phyloP scores from a whole-genome alignment of 1,284 basidiomycete species.

The Ustilago crameri region DNA sequence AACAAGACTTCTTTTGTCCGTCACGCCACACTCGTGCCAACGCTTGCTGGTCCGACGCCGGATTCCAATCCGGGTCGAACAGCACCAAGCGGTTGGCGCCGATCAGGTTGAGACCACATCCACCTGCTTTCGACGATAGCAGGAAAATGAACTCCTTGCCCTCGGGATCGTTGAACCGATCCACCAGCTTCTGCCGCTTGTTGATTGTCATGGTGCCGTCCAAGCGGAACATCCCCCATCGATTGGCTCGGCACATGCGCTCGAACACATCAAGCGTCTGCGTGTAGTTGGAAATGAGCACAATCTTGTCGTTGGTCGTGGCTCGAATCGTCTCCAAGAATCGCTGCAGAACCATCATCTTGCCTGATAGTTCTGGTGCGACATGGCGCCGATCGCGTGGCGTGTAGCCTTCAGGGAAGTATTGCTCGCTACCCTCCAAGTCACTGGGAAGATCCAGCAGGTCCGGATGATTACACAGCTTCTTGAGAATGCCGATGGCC shows the following conservation, averaged over 20 bases:
- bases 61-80: constrained; percentile 99
- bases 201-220: constrained; percentile 93
- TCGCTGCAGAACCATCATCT: constrained; percentile 86
- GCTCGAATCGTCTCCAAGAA: constrained; percentile 63
- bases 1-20: constrained; percentile 93
- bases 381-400: constrained; percentile 69
- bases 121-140: constrained; percentile 96
- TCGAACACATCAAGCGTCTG: constrained; percentile 86
- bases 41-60: constrained; percentile 97
- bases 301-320: constrained; percentile 85
- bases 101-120: constrained; percentile 98
- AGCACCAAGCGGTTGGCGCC: constrained; percentile 95
- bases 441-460: constrained; percentile 88
- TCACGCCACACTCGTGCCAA: constrained; percentile 99
- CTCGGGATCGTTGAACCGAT: constrained; percentile 95
- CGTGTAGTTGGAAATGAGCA: constrained; percentile 97
- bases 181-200: constrained; percentile 96
- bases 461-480: constrained; percentile 97
- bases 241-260: constrained; percentile 70
- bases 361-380: constrained; percentile 61
- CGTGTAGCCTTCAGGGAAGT: constrained; percentile 85
- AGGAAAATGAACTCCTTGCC: constrained; percentile 96
- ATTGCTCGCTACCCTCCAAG: constrained; percentile 82
- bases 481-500: constrained; percentile 95
- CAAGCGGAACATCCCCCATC: constrained; percentile 90